phyloP scores from a whole-genome alignment of 177 flowering plant genomes.

The Vitis hybrid region DNA sequence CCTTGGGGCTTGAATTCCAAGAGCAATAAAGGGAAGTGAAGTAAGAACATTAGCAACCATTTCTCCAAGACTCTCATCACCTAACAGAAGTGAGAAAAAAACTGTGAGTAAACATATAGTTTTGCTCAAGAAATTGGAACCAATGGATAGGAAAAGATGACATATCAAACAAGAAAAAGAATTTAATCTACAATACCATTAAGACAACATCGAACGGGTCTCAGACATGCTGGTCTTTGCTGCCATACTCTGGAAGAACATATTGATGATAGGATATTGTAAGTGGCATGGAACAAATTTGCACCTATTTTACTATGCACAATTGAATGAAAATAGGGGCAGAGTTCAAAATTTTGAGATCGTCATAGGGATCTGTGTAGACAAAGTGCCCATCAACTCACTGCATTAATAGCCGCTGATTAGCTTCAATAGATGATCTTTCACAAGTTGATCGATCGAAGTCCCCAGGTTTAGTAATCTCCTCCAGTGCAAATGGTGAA shows the following conservation, averaged over 20 bases:
- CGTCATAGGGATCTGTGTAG: neutral
- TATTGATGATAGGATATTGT: neutral
- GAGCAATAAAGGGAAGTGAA: conserved; percentile 83
- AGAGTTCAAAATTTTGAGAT: neutral
- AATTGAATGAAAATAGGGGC: neutral
- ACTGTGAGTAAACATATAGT: neutral
- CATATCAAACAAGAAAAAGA: neutral
- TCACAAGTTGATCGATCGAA: conserved; percentile 21
- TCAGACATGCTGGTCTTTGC: conserved; percentile 77
- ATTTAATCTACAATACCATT: conserved; percentile 41
- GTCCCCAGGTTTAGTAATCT: conserved; percentile 43
- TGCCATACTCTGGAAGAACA: conserved; percentile 65
- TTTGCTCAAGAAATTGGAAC: neutral
- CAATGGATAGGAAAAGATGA: neutral
- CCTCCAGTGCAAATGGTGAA: conserved; percentile 58
- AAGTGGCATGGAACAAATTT: neutral
- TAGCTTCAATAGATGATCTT: conserved; percentile 27
- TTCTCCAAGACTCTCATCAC: conserved; percentile 59
- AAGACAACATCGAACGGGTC: conserved; percentile 56
- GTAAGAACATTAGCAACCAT: conserved; percentile 82
- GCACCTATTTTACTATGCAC: neutral
- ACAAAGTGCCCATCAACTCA: conserved; percentile 32
- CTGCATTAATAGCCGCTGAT: conserved; percentile 48
- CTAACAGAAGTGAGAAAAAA: conserved; percentile 28
- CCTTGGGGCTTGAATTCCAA: conserved; percentile 90